Percentiles rank a stretch among this genome's conserved stretches.
These are phyloP conservation scores for Boletus sensibilis DNA, from an alignment of 768 basidiomycete genomes.

Conservation along the genomic window DNA sequence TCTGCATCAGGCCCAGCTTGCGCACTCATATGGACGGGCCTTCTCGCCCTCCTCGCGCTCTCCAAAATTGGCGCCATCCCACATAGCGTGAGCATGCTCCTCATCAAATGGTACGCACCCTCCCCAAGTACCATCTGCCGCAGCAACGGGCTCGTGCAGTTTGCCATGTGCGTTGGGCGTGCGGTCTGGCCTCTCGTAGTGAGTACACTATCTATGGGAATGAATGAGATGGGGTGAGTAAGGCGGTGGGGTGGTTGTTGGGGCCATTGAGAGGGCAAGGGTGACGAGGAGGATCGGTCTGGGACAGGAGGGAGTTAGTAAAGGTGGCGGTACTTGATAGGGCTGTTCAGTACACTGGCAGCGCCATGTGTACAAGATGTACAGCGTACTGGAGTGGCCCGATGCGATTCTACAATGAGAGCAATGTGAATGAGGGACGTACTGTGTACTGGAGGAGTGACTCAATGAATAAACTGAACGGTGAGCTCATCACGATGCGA, in stretches of 20 bases:
- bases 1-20: slow-evolving; percentile 18
- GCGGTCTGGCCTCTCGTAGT: slow-evolving; percentile 54
- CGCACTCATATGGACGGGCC: slow-evolving; percentile 47
- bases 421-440: no score
- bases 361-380: background rate
- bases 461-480: no score
- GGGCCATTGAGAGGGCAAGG: slow-evolving; percentile 9
- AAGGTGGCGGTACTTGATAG: background rate
- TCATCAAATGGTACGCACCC: slow-evolving; percentile 47
- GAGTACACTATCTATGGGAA: slow-evolving; percentile 31
- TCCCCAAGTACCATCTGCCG: slow-evolving; percentile 39
- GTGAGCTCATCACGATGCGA: no score
- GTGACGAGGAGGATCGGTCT: slow-evolving; percentile 5
- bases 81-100: slow-evolving; percentile 54
- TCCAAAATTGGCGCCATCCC: slow-evolving; percentile 25
- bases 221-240: slow-evolving; percentile 14
- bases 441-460: no score
- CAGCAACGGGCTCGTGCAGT: slow-evolving; percentile 63
- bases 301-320: background rate
- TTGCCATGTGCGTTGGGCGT: slow-evolving; percentile 53
- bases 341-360: background rate
- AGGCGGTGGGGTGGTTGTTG: background rate
- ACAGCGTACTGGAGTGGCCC: no score
- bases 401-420: no score
- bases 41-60: slow-evolving; percentile 40